Conservation (phyloP, 2,329 filamentous ascomycete species). For the Fusarium cicatricum region DNA sequence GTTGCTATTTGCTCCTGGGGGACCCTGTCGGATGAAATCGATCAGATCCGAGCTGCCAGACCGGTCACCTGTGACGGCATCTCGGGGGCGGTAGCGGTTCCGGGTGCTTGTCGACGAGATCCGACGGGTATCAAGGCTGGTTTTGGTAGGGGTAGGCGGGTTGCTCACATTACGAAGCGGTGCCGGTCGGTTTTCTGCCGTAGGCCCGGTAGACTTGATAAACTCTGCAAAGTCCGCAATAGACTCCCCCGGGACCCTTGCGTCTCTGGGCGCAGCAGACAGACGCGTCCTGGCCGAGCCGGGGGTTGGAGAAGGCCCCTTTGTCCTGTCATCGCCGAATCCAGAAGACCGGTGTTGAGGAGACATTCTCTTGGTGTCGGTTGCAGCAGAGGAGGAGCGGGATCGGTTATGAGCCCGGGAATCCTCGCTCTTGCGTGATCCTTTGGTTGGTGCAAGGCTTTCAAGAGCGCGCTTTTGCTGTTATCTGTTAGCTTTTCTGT, state of each 20-base stretch:
- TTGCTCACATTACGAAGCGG: conserved; percentile 48
- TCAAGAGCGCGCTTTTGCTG: conserved; percentile 53
- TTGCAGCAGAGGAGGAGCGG: conserved; percentile 57
- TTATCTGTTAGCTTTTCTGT: conserved; percentile 23
- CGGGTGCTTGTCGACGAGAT: conserved; percentile 53
- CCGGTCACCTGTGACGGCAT: conserved; percentile 68
- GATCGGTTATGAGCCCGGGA: conserved; percentile 52
- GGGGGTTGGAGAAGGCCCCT: conserved; percentile 32
- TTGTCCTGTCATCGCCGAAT: conserved; percentile 33
- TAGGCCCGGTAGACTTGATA: conserved; percentile 83
- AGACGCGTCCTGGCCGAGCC: conserved; percentile 34
- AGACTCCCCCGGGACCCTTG: conserved; percentile 74
- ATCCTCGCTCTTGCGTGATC: conserved; percentile 59
- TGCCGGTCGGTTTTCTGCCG: conserved; percentile 52
- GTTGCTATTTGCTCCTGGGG: conserved; percentile 66
- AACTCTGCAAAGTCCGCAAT: conserved; percentile 88
- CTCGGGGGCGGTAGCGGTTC: conserved; percentile 73
- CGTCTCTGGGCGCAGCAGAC: conserved; percentile 68
- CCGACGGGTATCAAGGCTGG: conserved; percentile 51
- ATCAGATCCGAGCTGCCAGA: conserved; percentile 86
- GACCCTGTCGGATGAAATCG: conserved; percentile 92
- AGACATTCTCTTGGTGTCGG: conserved; percentile 47
- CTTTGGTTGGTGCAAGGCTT: conserved; percentile 53
- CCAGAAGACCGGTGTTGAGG: conserved; percentile 20
- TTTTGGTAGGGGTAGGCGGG: conserved; percentile 45